phyloP scores from a whole-genome alignment of 1,139 yeast genomes.

The Kodamaea ohmeri region DNA sequence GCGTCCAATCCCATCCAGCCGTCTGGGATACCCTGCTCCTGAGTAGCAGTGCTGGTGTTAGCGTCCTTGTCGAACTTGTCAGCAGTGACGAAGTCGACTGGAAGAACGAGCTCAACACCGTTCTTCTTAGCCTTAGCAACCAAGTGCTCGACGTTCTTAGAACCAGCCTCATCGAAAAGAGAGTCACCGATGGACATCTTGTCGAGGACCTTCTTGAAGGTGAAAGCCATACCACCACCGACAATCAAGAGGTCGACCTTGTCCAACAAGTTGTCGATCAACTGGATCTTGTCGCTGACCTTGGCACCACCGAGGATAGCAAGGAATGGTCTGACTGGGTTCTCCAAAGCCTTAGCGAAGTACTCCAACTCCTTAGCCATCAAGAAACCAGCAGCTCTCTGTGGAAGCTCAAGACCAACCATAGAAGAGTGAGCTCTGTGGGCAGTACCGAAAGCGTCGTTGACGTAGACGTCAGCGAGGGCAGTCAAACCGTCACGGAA shows the following conservation, averaged over 20 bases:
- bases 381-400: conserved; percentile 95
- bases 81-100: conserved; percentile 91
- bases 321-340: conserved; percentile 94
- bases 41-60: conserved; percentile 72
- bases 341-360: conserved; percentile 96
- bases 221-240: conserved; percentile 99
- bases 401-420: conserved; percentile 92
- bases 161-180: conserved; percentile 85
- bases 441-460: conserved; percentile 98
- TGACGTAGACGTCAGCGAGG: conserved; percentile 91
- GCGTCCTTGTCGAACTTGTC: conserved; percentile 93
- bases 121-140: conserved; percentile 93
- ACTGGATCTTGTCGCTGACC: conserved; percentile 96
- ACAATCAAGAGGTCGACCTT: conserved; percentile 89
- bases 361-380: conserved; percentile 94
- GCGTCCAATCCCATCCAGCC: conserved; percentile 93
- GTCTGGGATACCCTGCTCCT: conserved; percentile 86
- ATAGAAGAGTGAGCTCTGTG: conserved; percentile 99
- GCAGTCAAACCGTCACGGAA: conserved; percentile 86
- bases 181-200: conserved; percentile 86
- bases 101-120: conserved; percentile 86
- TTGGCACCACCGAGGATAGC: conserved; percentile 99
- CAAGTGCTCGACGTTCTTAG: conserved; percentile 85
- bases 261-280: conserved; percentile 93
- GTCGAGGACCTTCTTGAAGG: conserved; percentile 90